Conservation (phyloP, 768 basidiomycete genomes). For the Solioccasus polychromus region DNA sequence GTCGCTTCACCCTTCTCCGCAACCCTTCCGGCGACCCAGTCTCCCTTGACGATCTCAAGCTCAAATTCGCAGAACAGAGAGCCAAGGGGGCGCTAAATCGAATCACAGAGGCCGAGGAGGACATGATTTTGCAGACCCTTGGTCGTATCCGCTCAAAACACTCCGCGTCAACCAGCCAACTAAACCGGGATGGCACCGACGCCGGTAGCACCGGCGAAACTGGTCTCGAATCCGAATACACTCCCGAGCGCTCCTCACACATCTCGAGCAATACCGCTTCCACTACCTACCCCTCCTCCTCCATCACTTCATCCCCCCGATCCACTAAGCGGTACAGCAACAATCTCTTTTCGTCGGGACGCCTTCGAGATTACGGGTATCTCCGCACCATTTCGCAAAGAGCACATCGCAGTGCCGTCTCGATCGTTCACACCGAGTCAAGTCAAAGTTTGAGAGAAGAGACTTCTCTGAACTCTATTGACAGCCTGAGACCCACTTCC, state of each 20-base stretch:
- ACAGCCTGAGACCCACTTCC: slow-evolving; percentile 50
- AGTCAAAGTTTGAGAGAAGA: slow-evolving; percentile 45
- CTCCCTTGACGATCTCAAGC: slow-evolving; percentile 60
- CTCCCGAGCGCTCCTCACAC: slow-evolving; percentile 33
- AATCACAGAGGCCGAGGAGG: slow-evolving; percentile 80
- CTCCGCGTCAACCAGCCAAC: slow-evolving; percentile 17
- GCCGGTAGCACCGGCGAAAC: slow-evolving; percentile 14
- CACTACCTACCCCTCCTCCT: slow-evolving; percentile 38
- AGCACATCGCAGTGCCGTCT: slow-evolving; percentile 36
- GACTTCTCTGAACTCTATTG: slow-evolving; percentile 40
- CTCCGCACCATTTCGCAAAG: slow-evolving; percentile 53
- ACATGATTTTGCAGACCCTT: slow-evolving; percentile 77
- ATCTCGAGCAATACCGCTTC: slow-evolving; percentile 38
- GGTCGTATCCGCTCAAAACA: slow-evolving; percentile 47
- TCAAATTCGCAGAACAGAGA: slow-evolving; percentile 73
- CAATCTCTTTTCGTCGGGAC: slow-evolving; percentile 82
- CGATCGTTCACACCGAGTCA: slow-evolving; percentile 47
- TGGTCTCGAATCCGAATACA: slow-evolving; percentile 29
- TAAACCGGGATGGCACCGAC: slow-evolving; percentile 17
- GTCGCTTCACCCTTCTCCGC: slow-evolving; percentile 78
- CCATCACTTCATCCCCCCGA: slow-evolving; percentile 38
- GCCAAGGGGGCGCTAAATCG: slow-evolving; percentile 64
- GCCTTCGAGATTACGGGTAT: slow-evolving; percentile 72
- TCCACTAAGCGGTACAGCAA: slow-evolving; percentile 78
- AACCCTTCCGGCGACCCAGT: slow-evolving; percentile 64